Evolutionary conservation across 2,329 filamentous ascomycete species (phyloP).

Genomic region (Thielaviopsis euricoi): DNA sequence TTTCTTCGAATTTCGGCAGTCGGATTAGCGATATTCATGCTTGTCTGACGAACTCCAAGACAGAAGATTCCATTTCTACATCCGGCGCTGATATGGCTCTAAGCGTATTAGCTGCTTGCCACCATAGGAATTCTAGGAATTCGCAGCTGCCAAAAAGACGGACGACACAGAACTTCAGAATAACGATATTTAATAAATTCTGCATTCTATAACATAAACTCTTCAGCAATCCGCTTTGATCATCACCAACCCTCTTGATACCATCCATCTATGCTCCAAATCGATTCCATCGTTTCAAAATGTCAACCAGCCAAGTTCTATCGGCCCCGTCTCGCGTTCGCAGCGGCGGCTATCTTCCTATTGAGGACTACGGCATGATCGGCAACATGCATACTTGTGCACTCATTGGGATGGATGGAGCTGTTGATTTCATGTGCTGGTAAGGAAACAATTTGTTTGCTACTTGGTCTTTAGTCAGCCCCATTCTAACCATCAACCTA

Average conservation of each 20-base stretch:
- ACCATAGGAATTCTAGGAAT: background rate
- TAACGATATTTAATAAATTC: too few species aligned
- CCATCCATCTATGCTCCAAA: background rate
- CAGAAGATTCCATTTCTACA: background rate
- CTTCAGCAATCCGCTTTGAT: too few species aligned
- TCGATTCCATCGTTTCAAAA: background rate
- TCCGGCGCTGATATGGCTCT: background rate
- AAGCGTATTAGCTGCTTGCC: background rate
- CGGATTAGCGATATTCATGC: background rate
- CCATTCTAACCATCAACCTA: slow-evolving; percentile 5
- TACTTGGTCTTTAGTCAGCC: background rate
- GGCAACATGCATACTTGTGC: slow-evolving; percentile 69
- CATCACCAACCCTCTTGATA: background rate
- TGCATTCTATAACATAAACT: too few species aligned
- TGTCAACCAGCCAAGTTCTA: slow-evolving; percentile 1
- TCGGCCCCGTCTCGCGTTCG: slow-evolving; percentile 1
- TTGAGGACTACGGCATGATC: slow-evolving; percentile 66
- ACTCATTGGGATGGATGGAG: slow-evolving; percentile 56
- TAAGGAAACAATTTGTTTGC: slow-evolving; percentile 19
- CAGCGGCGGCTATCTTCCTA: slow-evolving; percentile 36
- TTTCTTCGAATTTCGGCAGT: background rate
- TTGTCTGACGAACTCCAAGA: background rate
- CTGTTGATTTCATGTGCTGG: slow-evolving; percentile 67
- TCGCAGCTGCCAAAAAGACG: background rate
- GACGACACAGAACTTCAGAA: too few species aligned